phyloP scores from a whole-genome alignment of 169 alveolate genomes.

The Eimeria nieschulzi region DNA sequence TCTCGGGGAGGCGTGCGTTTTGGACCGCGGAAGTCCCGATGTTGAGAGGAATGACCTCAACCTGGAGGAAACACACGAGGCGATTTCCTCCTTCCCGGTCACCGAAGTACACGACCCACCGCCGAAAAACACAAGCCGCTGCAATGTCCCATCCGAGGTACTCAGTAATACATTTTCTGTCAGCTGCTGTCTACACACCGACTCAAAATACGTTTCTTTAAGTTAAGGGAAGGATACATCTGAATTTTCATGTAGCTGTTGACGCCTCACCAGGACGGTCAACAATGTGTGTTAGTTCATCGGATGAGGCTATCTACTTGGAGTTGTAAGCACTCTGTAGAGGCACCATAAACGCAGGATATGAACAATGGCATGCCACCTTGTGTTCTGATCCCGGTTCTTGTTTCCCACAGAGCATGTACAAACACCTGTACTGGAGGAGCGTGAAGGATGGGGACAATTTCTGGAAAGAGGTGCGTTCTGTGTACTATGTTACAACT shows the following conservation, averaged over 20 bases:
- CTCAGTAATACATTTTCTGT: neutral
- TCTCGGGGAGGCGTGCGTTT: slow-evolving; percentile 47
- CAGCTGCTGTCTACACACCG: neutral
- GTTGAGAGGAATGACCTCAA: slow-evolving; percentile 37
- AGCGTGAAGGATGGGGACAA: slow-evolving; percentile 70
- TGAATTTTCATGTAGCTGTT: too few relatives aligned
- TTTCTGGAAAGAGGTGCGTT: slow-evolving; percentile 75
- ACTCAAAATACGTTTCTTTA: too few relatives aligned
- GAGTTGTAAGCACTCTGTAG: neutral
- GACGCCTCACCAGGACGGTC: too few relatives aligned
- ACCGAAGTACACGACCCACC: slow-evolving; percentile 60
- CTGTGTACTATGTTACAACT: too few relatives aligned
- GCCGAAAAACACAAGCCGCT: slow-evolving; percentile 63
- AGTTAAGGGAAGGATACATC: too few relatives aligned
- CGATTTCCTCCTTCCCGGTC: slow-evolving; percentile 66
- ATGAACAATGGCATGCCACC: too few relatives aligned
- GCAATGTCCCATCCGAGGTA: slow-evolving; percentile 71
- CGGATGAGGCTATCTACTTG: neutral
- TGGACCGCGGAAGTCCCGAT: slow-evolving; percentile 49
- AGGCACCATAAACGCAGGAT: neutral
- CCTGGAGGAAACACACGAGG: slow-evolving; percentile 29
- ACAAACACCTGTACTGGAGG: slow-evolving; percentile 73
- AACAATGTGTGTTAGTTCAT: neutral
- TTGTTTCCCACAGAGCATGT: slow-evolving; percentile 52
- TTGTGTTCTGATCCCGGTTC: neutral